Percentiles rank a stretch among this genome's conserved stretches.
Conservation (phyloP, 106 monocot species). For the Apostasia shenzhenica region DNA sequence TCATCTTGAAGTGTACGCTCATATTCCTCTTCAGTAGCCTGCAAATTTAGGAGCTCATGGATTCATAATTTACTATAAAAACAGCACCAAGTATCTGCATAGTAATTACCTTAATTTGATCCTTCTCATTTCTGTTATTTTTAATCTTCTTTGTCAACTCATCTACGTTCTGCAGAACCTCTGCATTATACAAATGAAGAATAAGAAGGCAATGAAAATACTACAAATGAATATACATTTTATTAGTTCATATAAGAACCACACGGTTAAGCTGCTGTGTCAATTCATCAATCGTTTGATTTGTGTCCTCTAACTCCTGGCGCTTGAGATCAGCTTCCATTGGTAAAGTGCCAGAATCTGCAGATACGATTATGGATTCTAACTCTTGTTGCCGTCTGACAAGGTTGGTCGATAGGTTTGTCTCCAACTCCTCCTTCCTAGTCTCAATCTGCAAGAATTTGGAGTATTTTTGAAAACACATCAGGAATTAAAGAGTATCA, state of each 20-base stretch:
- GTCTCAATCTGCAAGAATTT: conserved; percentile 67
- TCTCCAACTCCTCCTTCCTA: conserved; percentile 96
- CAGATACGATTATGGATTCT: conserved; percentile 61
- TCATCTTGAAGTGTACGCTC: conserved; percentile 76
- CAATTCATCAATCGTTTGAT: conserved; percentile 53
- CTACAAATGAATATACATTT: background rate
- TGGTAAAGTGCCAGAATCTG: conserved; percentile 48
- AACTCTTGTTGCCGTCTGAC: conserved; percentile 82
- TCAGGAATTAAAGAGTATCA: background rate
- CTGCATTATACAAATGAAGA: conserved; percentile 18
- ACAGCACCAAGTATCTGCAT: background rate
- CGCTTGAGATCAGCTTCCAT: conserved; percentile 58
- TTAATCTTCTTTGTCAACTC: conserved; percentile 38
- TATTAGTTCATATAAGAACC: background rate
- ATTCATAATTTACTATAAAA: background rate
- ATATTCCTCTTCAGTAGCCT: conserved; percentile 67
- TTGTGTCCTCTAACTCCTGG: conserved; percentile 55
- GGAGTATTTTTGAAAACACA: background rate
- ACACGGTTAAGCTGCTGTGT: conserved; percentile 69
- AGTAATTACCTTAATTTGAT: conserved; percentile 48
- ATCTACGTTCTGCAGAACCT: conserved; percentile 37
- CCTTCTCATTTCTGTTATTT: conserved; percentile 45
- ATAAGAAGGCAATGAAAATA: background rate
- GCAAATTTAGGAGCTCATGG: conserved; percentile 4
- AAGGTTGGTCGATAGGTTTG: conserved; percentile 91